Evolutionary conservation across 2,329 filamentous ascomycete species (phyloP).

Genomic region (Stachybotrys chartarum): DNA sequence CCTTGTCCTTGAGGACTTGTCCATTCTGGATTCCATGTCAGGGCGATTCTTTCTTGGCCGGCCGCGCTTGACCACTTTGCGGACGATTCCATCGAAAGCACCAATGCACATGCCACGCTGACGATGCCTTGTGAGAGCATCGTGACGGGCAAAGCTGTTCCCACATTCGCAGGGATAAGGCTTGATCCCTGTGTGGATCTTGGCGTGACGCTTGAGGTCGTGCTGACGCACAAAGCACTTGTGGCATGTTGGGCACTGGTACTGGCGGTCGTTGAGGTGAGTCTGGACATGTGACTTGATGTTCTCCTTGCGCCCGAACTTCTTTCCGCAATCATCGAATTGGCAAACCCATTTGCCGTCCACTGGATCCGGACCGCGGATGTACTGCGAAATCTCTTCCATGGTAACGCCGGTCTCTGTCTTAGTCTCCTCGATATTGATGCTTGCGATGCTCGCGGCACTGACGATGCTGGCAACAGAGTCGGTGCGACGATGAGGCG

Average conservation of each 20-base stretch:
- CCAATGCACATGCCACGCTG: constrained; percentile 96
- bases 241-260: constrained; percentile 83
- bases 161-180: constrained; percentile 92
- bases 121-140: constrained; percentile 87
- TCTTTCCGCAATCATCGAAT: constrained; percentile 75
- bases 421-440: constrained; percentile 59
- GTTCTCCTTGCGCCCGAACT: constrained; percentile 96
- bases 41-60: constrained; percentile 56
- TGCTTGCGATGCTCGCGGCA: constrained; percentile 51
- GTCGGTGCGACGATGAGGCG: constrained; percentile 48
- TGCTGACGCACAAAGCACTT: constrained; percentile 98
- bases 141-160: constrained; percentile 89
- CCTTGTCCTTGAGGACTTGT: constrained; percentile 49
- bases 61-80: constrained; percentile 55
- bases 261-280: constrained; percentile 92
- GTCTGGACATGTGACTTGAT: constrained; percentile 98
- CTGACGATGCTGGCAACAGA: constrained; percentile 52
- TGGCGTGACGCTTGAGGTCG: constrained; percentile 92
- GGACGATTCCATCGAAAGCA: constrained; percentile 72
- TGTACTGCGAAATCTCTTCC: constrained; percentile 75
- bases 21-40: constrained; percentile 46
- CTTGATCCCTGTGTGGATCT: constrained; percentile 95
- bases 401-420: constrained; percentile 78
- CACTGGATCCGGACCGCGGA: constrained; percentile 61
- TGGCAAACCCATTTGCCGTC: constrained; percentile 75